Evolutionary conservation across 2,329 filamentous ascomycete genomes (phyloP).

Genomic region (Apiospora phragmitis): DNA sequence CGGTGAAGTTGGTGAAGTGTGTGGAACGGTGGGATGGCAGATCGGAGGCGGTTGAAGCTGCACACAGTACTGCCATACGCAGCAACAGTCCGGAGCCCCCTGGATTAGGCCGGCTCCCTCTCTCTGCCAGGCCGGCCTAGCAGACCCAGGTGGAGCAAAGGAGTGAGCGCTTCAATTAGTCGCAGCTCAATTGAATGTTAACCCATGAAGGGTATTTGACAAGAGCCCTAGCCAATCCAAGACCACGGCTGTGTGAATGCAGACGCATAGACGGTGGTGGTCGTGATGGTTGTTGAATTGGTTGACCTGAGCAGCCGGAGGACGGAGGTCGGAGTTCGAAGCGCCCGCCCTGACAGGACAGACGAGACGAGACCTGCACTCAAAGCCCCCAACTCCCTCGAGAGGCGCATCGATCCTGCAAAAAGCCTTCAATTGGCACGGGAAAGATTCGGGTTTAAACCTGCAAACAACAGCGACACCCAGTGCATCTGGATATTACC

Average conservation of each 20-base stretch:
- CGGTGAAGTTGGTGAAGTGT: slow-evolving; percentile 12
- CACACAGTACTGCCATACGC: neutral
- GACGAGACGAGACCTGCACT: neutral
- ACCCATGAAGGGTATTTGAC: neutral
- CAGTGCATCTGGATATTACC: neutral
- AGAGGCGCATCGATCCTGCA: neutral
- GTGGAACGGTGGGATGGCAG: neutral
- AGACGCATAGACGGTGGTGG: neutral
- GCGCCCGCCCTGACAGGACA: neutral
- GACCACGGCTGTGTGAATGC: neutral
- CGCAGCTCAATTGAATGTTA: neutral
- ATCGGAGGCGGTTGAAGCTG: neutral
- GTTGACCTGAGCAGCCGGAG: neutral
- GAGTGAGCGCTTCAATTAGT: neutral
- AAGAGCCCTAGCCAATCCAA: neutral
- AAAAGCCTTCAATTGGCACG: neutral
- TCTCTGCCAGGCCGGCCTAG: no score
- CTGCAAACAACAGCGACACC: neutral
- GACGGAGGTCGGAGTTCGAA: slow-evolving; percentile 1
- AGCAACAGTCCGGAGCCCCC: neutral
- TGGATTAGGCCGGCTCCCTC: neutral
- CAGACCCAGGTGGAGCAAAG: neutral
- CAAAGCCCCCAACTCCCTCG: neutral
- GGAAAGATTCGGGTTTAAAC: neutral
- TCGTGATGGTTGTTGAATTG: neutral